Evolutionary conservation across 2,329 filamentous ascomycete genomes (phyloP).

Genomic region (Fusarium coffeatum): DNA sequence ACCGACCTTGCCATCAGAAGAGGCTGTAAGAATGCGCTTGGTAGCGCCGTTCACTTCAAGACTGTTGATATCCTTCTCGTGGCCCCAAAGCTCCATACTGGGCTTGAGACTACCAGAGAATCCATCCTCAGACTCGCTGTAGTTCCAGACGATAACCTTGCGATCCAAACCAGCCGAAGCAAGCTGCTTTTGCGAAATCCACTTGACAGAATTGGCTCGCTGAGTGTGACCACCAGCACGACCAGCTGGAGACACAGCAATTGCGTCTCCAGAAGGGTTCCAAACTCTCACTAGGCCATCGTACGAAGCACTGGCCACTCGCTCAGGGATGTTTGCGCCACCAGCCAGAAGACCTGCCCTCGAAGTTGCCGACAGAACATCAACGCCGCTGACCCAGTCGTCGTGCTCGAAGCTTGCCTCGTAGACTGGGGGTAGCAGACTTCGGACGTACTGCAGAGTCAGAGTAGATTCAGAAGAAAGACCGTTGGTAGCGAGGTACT

Average conservation of each 20-base stretch:
- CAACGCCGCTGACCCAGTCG: conserved; percentile 92
- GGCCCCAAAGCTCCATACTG: conserved; percentile 84
- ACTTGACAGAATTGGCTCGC: conserved; percentile 84
- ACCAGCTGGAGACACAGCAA: conserved; percentile 78
- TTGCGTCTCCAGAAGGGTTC: conserved; percentile 87
- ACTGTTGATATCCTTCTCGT: conserved; percentile 78
- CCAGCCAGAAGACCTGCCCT: conserved; percentile 63
- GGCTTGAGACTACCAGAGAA: conserved; percentile 74
- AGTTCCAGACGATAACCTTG: conserved; percentile 91
- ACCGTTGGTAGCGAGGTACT: conserved; percentile 87
- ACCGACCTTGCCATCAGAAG: conserved; percentile 84
- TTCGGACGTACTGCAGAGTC: conserved; percentile 92
- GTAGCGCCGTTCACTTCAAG: conserved; percentile 79
- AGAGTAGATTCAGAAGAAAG: conserved; percentile 90
- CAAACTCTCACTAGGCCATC: conserved; percentile 90
- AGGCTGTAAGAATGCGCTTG: conserved; percentile 85
- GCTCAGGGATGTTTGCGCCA: conserved; percentile 49
- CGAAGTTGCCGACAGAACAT: conserved; percentile 79
- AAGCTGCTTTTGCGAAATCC: conserved; percentile 80
- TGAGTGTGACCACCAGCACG: conserved; percentile 79
- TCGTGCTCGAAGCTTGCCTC: conserved; percentile 96
- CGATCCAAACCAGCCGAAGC: conserved; percentile 87
- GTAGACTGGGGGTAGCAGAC: conserved; percentile 87
- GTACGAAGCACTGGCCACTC: conserved; percentile 92
- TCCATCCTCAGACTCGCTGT: conserved; percentile 72